Evolutionary conservation across 2,329 filamentous ascomycete genomes (phyloP).

Genomic region (Cytospora leucostoma): DNA sequence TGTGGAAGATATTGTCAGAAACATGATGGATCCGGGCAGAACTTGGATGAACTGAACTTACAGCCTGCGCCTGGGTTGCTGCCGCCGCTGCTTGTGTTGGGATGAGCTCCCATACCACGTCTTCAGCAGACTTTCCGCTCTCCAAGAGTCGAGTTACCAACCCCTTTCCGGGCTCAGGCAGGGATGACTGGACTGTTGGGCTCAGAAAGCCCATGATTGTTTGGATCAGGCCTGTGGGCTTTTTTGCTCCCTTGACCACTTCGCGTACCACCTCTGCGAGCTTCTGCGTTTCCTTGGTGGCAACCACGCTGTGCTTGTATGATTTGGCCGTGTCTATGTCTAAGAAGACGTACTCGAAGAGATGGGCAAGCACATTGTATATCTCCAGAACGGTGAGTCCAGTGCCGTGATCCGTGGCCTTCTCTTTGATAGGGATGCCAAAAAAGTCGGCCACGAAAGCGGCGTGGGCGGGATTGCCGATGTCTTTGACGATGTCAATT

Average conservation of each 20-base stretch:
- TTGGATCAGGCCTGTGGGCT: background rate
- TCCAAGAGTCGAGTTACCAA: background rate
- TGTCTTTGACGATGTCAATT: conserved; percentile 35
- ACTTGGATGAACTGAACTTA: background rate
- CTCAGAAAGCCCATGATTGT: background rate
- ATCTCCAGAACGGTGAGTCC: background rate
- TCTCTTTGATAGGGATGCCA: conserved; percentile 50
- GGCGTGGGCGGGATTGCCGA: conserved; percentile 55
- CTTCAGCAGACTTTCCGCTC: conserved; percentile 5
- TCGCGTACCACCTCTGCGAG: conserved; percentile 53
- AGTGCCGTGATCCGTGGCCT: background rate
- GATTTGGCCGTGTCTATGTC: conserved; percentile 44
- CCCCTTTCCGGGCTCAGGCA: background rate
- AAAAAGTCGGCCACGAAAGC: conserved; percentile 55
- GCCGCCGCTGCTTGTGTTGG: conserved; percentile 8
- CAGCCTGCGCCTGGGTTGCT: conserved; percentile 9
- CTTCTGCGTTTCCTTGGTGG: conserved; percentile 48
- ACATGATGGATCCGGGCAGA: background rate
- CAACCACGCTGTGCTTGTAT: conserved; percentile 44
- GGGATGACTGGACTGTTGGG: background rate
- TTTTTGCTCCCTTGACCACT: conserved; percentile 40
- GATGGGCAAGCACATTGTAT: conserved; percentile 54
- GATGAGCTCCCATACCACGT: conserved; percentile 7
- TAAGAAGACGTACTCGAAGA: conserved; percentile 57
- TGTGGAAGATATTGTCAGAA: conserved; percentile 21